Evolutionary conservation across 2,329 filamentous ascomycete species (phyloP), one percentile per base, ranked within the genome.

Genomic region (Sporothrix euskadiensis): DNA sequence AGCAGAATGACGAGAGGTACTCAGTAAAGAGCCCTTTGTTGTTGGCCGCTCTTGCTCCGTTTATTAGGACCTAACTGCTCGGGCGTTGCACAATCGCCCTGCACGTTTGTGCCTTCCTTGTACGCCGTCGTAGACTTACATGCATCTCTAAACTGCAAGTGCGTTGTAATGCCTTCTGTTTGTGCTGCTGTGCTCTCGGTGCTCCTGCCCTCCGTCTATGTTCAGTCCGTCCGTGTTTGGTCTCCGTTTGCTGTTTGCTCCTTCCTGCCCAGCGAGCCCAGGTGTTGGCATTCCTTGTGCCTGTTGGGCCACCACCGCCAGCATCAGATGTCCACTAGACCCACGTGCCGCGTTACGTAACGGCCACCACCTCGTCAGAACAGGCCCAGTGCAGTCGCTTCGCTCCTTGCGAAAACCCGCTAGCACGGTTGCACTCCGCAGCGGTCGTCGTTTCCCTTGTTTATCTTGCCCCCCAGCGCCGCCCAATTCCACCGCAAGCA

Each of bases 281-380:
- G 57, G 57, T 63, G 35, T 2, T 65, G 59, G 59, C 35, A 44
- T 65, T 65, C 39, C 39, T 52, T 56, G 39, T 68, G 63, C 66
- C 30, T 44, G 41, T 49, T 49, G 44, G n/a, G 41, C 19, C 41
- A 49, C 66, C 30, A 39, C 66, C 19, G 66, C 49, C 49, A 71
- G 54, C 69, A 71, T 71, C 69, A 71, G 57, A 65, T 57, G 71
- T 26, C 59, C 59, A 59, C 56, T 49, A 12, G 47, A 41, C 63
- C 47, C 71, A 72, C 71, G 71, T 72, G 71, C 1, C 59, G 49
- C 61, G 49, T 72, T 72, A 72, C 71, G 61, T 72, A 72, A 72
- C 49, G 8, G 22, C 30, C 22, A 30, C 14, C 44, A 14, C 41
- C 44, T 49, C 14, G 44, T 49, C 44, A 49, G 44, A 19, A 6